Percentiles rank a stretch among this genome's conserved stretches.
Evolutionary conservation across 1,284 basidiomycete genomes (phyloP).

Genomic region (Tilletia horrida): DNA sequence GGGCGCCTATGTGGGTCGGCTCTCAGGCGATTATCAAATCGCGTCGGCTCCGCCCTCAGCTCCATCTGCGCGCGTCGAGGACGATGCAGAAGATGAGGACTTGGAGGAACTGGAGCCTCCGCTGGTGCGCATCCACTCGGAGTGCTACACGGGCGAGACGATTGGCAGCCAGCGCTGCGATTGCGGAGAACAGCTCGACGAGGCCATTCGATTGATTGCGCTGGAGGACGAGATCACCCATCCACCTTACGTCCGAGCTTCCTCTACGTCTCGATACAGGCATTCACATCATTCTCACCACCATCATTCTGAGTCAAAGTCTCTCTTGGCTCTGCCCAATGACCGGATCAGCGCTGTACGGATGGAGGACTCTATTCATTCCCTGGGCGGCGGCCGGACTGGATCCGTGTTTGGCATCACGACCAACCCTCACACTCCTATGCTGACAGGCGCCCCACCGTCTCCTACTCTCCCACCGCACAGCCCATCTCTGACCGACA

Average conservation of each 20-base stretch:
- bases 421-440: not conserved
- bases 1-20: slow-evolving; percentile 85
- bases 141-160: slow-evolving; percentile 98
- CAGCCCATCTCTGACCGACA: not conserved
- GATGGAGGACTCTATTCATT: too few species aligned
- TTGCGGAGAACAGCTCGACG: slow-evolving; percentile 96
- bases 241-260: not conserved
- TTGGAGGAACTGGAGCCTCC: slow-evolving; percentile 59
- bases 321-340: not conserved
- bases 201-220: slow-evolving; percentile 84
- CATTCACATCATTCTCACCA: slow-evolving; percentile 53
- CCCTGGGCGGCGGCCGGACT: not conserved
- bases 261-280: not conserved
- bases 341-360: slow-evolving; percentile 55
- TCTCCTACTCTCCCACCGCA: slow-evolving; percentile 8
- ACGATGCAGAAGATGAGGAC: slow-evolving; percentile 43
- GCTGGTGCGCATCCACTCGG: slow-evolving; percentile 91
- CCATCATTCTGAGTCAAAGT: not conserved
- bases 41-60: slow-evolving; percentile 59
- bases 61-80: slow-evolving; percentile 28
- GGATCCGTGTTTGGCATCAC: not conserved
- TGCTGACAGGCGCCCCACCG: not conserved
- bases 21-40: slow-evolving; percentile 64
- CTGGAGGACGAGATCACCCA: slow-evolving; percentile 14
- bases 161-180: slow-evolving; percentile 98